Evolutionary conservation across 2,329 filamentous ascomycete genomes (phyloP), one percentile per base, ranked within the genome.

Genomic region (Thelonectria olida): DNA sequence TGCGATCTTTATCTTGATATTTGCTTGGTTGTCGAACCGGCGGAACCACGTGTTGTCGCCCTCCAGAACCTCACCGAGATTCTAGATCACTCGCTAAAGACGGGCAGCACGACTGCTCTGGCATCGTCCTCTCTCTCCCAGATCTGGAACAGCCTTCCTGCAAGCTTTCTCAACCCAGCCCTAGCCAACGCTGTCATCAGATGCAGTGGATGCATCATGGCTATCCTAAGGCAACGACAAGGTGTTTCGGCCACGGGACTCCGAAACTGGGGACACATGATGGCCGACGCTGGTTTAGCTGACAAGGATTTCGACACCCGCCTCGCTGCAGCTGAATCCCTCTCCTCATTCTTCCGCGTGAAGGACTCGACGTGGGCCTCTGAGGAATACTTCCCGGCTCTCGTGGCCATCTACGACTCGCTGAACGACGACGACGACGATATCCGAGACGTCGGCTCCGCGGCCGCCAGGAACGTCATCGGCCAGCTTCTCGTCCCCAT

Each of bases 341-440:
- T 92, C 13, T 72, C 72, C 36, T 84, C 82, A 13, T 85, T 87
- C 73, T 84, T 80, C 68, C 73, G 61, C 36, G 53, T 61, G 55
- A 38, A 71, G 4, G 61, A 57, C 12, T 34, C 67, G 2, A 38
- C 67, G 62, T 63, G 54, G 63, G 61, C 71, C 61, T 62, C 64
- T 44, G 65, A 76, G 36, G 73, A 75, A 13, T 78, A 87, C 31
- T 75, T 92, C 2, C 79, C 85, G 2, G 79, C 86, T 27, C 84
- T 91, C 52, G 74, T 93, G 5, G 81, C 89, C 4, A 79, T 95
- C 1, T 94, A 96, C 75, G 89, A 93, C 72, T 82, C 88, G 45
- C 83, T 97, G 5, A 91, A 92, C 72, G 96, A 98, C 73, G 95
- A 98, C 73, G 95, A 98, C 72, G 92, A 97, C 63, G 93, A 97